phyloP scores from a whole-genome alignment of 2,329 filamentous ascomycete species.

The Cryphonectria naterciae region DNA sequence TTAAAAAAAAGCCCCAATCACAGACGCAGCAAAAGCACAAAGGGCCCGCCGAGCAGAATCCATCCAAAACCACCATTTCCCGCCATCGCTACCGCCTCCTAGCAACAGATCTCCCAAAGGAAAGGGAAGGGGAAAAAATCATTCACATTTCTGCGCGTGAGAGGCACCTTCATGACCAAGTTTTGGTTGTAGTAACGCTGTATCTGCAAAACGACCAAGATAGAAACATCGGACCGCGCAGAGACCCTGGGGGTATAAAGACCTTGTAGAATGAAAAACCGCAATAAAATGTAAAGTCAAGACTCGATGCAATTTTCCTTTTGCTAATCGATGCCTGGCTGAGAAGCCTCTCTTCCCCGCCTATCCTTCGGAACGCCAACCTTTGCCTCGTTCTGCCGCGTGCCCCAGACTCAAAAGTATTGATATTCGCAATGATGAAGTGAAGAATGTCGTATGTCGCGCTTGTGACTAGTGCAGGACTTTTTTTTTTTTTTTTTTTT shows the following conservation, averaged over 20 bases:
- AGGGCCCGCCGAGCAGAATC: not conserved
- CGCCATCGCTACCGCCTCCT: not conserved
- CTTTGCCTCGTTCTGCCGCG: slow-evolving; percentile 1
- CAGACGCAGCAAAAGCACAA: not conserved
- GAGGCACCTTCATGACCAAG: not conserved
- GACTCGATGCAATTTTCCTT: slow-evolving; percentile 13
- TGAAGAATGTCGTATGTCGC: not conserved
- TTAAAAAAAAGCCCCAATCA: not conserved
- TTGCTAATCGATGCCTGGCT: slow-evolving; percentile 18
- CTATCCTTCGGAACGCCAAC: slow-evolving; percentile 22
- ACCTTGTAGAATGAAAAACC: slow-evolving; percentile 21
- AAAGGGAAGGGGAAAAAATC: not conserved
- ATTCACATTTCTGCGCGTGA: not conserved
- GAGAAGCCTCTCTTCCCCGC: not conserved
- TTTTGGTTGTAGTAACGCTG: not conserved
- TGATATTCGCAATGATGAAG: slow-evolving; percentile 1
- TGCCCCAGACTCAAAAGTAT: slow-evolving; percentile 4
- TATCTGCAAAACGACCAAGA: not conserved
- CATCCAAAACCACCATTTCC: not conserved
- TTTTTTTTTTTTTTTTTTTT: not conserved
- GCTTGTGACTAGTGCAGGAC: not conserved
- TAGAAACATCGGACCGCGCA: slow-evolving; percentile 9
- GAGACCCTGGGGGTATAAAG: slow-evolving; percentile 27
- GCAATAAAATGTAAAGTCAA: slow-evolving; percentile 13
- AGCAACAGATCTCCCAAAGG: not conserved